Base-by-base conservation (phyloP, 306 rosid species). In the Amphicarpaea edgeworthii region DNA sequence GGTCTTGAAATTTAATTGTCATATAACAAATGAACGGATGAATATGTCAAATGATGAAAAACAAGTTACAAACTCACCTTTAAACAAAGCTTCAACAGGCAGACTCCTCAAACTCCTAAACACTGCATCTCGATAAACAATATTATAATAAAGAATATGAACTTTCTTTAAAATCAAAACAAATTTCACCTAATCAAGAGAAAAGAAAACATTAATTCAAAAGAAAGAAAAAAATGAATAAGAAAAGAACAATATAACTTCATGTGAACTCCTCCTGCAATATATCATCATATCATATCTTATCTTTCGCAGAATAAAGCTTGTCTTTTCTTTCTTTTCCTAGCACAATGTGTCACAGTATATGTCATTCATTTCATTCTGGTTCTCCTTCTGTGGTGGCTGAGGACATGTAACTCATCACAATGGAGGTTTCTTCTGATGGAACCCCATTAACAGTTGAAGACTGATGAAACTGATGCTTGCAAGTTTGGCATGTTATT, bases 401-500 rank as follows among this genome's bases (percentile, higher is more conserved):
- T 9, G 97, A 90, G 4, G 98, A 91, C 93, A 90, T 82, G 81
- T 92, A 90, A 70, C 97, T 93, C 79, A 89, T 77, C 3, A 85
- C 98, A 9, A 90, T 81, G 9, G 98, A 95, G 1, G 92, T 92
- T 57, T 92, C 95, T 63, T 87, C 96, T 0, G 92, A 77, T 4
- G 86, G 4, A 2, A 5, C 88, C 40, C 83, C 83, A 11, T 71
- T 83, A 47, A 46, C 47, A 1, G 70, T 47, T 6, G 85, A 49
- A 41, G 86, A 75, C 19, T 90, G 97, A 7, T 90, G 97, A 7
- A 92, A 95, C 12, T 89, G 88, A 51, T 87, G 91, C 62, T 87
- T 91, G 58, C 99, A 95, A 55, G 90, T 82, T 9, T 89, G 97
- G 32, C 99, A 95, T 15, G 99, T 95, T 80, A 92, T 87, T 63